Evolutionary conservation across 352 stramenopile species (phyloP), one percentile per base, ranked within the genome.

Genomic region (Achlya hypogyna): DNA sequence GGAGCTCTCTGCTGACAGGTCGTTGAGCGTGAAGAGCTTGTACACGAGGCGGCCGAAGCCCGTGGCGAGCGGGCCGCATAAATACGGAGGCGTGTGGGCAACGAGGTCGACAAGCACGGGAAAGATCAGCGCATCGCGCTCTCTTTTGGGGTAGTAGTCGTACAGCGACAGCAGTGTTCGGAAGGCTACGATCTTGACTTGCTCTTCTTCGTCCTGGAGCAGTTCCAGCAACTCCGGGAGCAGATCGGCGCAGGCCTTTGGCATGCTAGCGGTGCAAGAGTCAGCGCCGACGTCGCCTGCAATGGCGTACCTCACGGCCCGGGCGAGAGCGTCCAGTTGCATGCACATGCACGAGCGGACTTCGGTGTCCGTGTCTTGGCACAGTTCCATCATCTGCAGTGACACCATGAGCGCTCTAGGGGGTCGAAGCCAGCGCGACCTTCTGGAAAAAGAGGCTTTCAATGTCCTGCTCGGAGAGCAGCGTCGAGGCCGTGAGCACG

Each of bases 271-370:
- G 3, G 40, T 12, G 51, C 20, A 63, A 54, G 20, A 10, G 2
- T 10, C 31, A 10, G 2, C 16, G 12, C 29, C 23, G 29, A 6
- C 6, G 49, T 16, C 29, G 6, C 6, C 6, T 0, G 45, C 27
- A 45, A 28, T 64, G 31, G 22, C 73, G 9, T 72, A 93, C 84
- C 84, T 78, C 12, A 93, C 74, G 45, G 82, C 79, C 27, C 84
- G 71, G 28, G 82, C 84, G 4, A 93, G 66, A 0, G 77, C 81
- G 63, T 93, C 84, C 14, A 93, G 65, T 59, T 93, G 84, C 59
- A 93, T 79, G 53, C 84, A 91, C 84, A 93, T 93, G 64, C 79
- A 91, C 62, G 74, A 85, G 27, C 84, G 82, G 28, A 93, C 81
- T 72, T 93, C 84, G 12, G 82, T 80, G 47, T 93, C 84, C 4